Evolutionary conservation across 2,329 filamentous ascomycete species (phyloP).

Genomic region (Niveomyces coronatus): DNA sequence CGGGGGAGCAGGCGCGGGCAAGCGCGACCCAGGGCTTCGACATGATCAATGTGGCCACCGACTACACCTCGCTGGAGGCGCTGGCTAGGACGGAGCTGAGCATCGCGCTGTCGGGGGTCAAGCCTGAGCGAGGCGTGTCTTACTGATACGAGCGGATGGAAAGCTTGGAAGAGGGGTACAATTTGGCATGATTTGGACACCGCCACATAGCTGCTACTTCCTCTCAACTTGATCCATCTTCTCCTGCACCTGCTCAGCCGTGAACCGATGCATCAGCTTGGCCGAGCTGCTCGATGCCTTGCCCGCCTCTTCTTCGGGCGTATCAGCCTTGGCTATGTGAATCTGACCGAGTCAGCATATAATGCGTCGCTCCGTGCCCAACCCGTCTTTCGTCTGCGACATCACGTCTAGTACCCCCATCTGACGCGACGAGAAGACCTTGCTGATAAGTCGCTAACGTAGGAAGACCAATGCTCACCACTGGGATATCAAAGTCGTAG

Average conservation of each 20-base stretch:
- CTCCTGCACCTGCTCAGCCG: conserved; percentile 50
- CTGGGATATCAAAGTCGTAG: conserved; percentile 75
- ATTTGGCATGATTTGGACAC: no score
- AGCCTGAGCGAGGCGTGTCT: conserved; percentile 26
- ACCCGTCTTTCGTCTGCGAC: no score
- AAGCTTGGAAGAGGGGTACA: no score
- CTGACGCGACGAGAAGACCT: no score
- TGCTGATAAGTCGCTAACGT: no score
- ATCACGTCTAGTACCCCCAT: no score
- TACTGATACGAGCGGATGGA: conserved; percentile 24
- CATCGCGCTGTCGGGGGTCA: conserved; percentile 23
- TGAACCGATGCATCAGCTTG: conserved; percentile 74
- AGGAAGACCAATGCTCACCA: conserved; percentile 39
- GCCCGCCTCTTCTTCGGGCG: conserved; percentile 40
- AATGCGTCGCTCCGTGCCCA: no score
- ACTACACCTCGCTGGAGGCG: conserved; percentile 40
- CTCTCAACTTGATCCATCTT: conserved; percentile 54
- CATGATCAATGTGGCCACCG: conserved; percentile 50
- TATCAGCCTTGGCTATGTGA: conserved; percentile 48
- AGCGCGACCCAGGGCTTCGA: conserved; percentile 49
- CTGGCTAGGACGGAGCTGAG: conserved; percentile 35
- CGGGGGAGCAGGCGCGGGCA: conserved; percentile 42
- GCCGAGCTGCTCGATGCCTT: conserved; percentile 48
- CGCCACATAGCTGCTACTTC: conserved; percentile 6
- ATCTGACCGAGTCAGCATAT: conserved; percentile 32